Evolutionary conservation across 1,284 basidiomycete genomes (phyloP).

Genomic region (Golubevia pallescens): DNA sequence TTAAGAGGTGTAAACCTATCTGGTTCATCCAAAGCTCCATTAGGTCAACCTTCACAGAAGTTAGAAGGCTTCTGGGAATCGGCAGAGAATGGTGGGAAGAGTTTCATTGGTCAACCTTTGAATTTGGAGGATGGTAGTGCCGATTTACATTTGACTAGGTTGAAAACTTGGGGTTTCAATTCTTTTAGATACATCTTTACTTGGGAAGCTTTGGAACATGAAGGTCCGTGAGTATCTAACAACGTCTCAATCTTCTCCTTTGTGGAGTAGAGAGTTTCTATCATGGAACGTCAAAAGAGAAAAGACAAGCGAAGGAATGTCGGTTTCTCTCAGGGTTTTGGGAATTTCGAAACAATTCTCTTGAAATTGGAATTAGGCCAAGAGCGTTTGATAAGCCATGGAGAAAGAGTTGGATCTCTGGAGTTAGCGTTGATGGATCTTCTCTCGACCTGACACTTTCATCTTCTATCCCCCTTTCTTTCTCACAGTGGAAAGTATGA

Average conservation of each 20-base stretch:
- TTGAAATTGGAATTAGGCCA: too few species aligned
- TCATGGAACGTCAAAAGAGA: too few species aligned
- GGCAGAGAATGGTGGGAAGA: constrained; percentile 35
- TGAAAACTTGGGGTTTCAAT: constrained; percentile 52
- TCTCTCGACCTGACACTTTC: neutral
- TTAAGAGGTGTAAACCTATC: constrained; percentile 53
- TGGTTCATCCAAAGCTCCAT: constrained; percentile 39
- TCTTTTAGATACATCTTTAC: constrained; percentile 53
- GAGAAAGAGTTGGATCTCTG: too few species aligned
- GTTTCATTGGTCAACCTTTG: constrained; percentile 44
- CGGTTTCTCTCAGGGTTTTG: too few species aligned
- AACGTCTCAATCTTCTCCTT: too few species aligned
- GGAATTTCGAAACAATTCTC: too few species aligned
- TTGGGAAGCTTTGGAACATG: constrained; percentile 56
- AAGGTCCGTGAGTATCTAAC: constrained; percentile 25
- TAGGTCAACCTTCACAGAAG: constrained; percentile 25
- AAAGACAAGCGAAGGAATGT: too few species aligned
- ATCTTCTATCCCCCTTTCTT: neutral
- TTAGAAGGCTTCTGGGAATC: constrained; percentile 40
- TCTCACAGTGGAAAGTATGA: constrained; percentile 36
- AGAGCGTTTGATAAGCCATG: too few species aligned
- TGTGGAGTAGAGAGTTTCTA: too few species aligned
- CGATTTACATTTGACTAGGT: constrained; percentile 49
- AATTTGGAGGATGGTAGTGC: constrained; percentile 48
- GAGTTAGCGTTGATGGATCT: neutral